phyloP scores from a whole-genome alignment of 192 early-diverging fungal genomes.

The Backusella australiensis region DNA sequence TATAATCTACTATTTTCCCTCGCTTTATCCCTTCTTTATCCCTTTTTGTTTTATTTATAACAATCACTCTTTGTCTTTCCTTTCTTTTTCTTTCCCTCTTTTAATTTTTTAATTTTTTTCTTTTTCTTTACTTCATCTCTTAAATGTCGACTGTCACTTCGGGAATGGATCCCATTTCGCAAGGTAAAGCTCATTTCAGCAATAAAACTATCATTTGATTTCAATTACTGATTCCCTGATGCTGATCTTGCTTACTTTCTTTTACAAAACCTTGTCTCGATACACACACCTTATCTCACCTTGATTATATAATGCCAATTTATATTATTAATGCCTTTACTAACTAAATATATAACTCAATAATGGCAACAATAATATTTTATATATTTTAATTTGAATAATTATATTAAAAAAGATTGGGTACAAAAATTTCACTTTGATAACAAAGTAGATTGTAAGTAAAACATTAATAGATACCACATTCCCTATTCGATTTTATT shows the following conservation, averaged over 20 bases:
- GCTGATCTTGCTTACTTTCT: background rate
- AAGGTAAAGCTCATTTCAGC: background rate
- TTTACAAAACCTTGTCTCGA: background rate
- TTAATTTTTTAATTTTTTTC: background rate
- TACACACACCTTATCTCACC: background rate
- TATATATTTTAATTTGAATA: background rate
- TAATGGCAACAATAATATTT: background rate
- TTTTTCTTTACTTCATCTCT: background rate
- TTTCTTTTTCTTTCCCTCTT: background rate
- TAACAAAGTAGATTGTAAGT: slow-evolving; percentile 28
- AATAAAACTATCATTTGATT: background rate
- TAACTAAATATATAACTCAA: background rate
- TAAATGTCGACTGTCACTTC: slow-evolving; percentile 4
- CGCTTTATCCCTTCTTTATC: slow-evolving; percentile 6
- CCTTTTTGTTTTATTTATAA: background rate
- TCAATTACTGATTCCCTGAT: background rate
- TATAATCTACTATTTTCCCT: slow-evolving; percentile 4
- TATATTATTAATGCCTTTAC: background rate
- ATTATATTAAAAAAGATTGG: slow-evolving; percentile 20
- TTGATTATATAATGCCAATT: background rate
- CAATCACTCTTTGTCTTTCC: background rate
- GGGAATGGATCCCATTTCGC: background rate
- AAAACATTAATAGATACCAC: background rate
- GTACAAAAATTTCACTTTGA: slow-evolving; percentile 25
- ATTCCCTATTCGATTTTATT: background rate